Evolutionary conservation across 2,329 filamentous ascomycete species (phyloP).

Genomic region (Botrytis hyacinthi): DNA sequence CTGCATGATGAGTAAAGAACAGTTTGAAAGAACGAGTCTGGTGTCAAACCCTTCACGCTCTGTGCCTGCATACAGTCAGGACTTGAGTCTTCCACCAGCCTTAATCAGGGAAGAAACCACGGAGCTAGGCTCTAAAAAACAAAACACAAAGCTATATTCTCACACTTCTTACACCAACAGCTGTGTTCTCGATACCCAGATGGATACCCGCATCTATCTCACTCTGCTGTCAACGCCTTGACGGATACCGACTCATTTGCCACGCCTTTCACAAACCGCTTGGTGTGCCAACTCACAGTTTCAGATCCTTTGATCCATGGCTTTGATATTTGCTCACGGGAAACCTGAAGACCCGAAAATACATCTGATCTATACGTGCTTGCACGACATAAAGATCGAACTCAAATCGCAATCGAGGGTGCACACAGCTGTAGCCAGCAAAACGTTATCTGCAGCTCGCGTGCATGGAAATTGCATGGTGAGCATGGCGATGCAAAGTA

Average conservation of each 20-base stretch:
- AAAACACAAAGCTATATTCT: neutral
- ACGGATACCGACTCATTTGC: conserved; percentile 10
- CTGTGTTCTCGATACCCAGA: neutral
- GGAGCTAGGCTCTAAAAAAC: neutral
- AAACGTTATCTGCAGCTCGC: conserved; percentile 6
- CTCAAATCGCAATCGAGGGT: neutral
- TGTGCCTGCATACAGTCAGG: neutral
- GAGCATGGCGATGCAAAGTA: neutral
- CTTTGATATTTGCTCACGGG: neutral
- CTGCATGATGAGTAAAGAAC: neutral
- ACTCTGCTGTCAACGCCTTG: conserved; percentile 8
- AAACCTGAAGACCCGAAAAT: neutral
- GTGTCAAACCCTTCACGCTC: neutral
- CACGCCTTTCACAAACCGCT: conserved; percentile 8
- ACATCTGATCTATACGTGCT: neutral
- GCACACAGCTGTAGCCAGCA: neutral
- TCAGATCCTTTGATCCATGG: conserved; percentile 2
- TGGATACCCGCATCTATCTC: neutral
- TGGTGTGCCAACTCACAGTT: conserved; percentile 4
- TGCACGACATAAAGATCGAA: neutral
- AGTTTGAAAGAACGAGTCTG: neutral
- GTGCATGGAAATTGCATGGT: conserved; percentile 11
- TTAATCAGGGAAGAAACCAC: neutral
- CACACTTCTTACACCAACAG: neutral
- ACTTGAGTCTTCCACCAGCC: neutral